Conservation (phyloP, 257 asterid species). For the Solanum pinnatisectum region DNA sequence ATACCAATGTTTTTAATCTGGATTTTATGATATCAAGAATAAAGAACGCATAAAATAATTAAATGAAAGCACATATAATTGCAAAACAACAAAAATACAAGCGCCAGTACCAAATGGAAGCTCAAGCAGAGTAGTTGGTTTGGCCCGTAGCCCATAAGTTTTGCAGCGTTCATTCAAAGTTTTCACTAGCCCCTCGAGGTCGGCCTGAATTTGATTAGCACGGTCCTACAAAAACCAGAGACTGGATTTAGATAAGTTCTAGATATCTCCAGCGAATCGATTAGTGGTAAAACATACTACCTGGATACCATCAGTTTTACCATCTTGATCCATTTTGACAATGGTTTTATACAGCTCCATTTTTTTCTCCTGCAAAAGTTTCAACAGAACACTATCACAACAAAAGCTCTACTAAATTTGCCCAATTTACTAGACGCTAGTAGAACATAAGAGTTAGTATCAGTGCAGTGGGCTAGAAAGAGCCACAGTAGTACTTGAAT, state of each 20-base stretch:
- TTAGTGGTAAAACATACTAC: conserved; percentile 26
- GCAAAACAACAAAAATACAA: neutral
- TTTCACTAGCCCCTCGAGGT: conserved; percentile 78
- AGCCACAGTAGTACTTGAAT: conserved; percentile 57
- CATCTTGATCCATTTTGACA: conserved; percentile 72
- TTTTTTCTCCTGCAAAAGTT: conserved; percentile 59
- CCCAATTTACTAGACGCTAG: neutral
- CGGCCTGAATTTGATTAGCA: conserved; percentile 57
- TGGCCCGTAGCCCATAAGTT: conserved; percentile 86
- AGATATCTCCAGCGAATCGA: conserved; percentile 7
- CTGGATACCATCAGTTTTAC: conserved; percentile 55
- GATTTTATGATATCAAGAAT: neutral
- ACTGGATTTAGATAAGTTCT: conserved; percentile 8
- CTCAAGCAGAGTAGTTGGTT: conserved; percentile 44
- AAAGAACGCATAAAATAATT: neutral
- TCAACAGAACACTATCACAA: neutral
- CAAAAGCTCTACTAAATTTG: neutral
- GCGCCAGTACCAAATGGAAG: conserved; percentile 13
- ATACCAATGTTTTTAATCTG: neutral
- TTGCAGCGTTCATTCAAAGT: conserved; percentile 86
- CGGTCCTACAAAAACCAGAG: conserved; percentile 49
- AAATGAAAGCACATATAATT: neutral
- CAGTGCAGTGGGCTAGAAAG: neutral
- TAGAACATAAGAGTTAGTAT: neutral
- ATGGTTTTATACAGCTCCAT: conserved; percentile 85